These are phyloP conservation scores for Aspergillus heteromorphus DNA, from an alignment of 495 filamentous ascomycete genomes.

Conservation along the genomic window DNA sequence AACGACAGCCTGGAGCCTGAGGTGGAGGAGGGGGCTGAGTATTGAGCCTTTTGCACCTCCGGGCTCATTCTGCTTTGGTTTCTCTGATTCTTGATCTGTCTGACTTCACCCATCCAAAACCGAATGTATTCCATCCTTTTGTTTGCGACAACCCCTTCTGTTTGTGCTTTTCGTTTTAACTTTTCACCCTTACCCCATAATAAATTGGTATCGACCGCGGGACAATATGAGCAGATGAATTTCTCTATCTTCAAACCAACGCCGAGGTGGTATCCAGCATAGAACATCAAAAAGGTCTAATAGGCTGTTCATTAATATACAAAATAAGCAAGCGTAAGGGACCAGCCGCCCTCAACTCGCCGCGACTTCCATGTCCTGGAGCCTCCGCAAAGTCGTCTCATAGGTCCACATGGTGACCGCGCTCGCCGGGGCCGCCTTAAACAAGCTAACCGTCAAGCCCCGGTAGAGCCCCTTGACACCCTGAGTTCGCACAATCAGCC, in stretches of 20 bases:
- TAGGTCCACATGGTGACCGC: conserved; percentile 99
- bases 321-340: not conserved
- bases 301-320: not conserved
- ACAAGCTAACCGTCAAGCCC: conserved; percentile 77
- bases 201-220: conserved; percentile 5
- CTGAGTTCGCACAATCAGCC: conserved; percentile 62
- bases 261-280: not conserved
- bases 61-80: conserved; percentile 7
- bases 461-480: conserved; percentile 79
- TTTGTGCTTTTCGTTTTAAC: conserved; percentile 19
- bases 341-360: conserved; percentile 1
- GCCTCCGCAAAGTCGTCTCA: conserved; percentile 60
- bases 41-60: conserved; percentile 40
- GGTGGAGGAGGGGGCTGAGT: conserved; percentile 58
- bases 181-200: conserved; percentile 5
- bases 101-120: conserved; percentile 10
- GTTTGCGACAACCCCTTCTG: conserved; percentile 28
- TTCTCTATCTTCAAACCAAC: not conserved
- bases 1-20: conserved; percentile 62
- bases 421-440: conserved; percentile 93
- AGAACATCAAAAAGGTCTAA: not conserved
- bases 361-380: conserved; percentile 44
- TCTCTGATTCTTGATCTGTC: conserved; percentile 21
- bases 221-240: conserved; percentile 2
- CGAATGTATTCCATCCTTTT: conserved; percentile 18